Conservation (phyloP, 805 yeast species). For the Ogataea paraovalis region DNA sequence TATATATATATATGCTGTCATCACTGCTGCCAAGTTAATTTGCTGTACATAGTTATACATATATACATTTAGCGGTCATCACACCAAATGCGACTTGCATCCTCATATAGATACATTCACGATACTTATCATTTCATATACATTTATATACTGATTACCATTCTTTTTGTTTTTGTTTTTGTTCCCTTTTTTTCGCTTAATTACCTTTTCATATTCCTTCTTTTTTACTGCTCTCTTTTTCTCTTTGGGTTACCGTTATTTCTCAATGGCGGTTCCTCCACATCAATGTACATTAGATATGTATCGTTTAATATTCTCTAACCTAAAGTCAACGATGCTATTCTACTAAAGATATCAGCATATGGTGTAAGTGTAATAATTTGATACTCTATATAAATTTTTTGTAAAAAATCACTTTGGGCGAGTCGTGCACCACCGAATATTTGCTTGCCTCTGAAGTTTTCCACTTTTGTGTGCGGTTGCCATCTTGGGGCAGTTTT, state of each 20-base stretch:
- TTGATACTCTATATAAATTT: too few species aligned
- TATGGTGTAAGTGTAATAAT: too few species aligned
- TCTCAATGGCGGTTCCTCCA: neutral
- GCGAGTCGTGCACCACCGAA: too few species aligned
- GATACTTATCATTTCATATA: too few species aligned
- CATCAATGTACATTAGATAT: neutral
- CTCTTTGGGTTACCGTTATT: neutral
- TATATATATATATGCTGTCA: neutral
- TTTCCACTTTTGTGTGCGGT: too few species aligned
- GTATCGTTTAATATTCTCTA: too few species aligned
- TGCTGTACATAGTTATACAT: neutral
- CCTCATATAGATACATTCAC: neutral
- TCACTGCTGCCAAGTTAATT: neutral
- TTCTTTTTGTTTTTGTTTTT: too few species aligned
- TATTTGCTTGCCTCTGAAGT: too few species aligned
- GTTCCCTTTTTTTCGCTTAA: neutral
- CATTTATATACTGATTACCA: neutral
- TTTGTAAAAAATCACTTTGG: too few species aligned
- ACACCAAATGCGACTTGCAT: neutral
- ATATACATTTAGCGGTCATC: neutral
- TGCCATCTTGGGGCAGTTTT: neutral
- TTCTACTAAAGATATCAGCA: too few species aligned
- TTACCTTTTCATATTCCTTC: neutral
- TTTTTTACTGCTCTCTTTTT: neutral
- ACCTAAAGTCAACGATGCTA: too few species aligned